A percentile compares a stretch with the other conserved stretches of the same genome.
phyloP scores from a whole-genome alignment of 2,329 filamentous ascomycete genomes.

The Neofusicoccum laricinum region DNA sequence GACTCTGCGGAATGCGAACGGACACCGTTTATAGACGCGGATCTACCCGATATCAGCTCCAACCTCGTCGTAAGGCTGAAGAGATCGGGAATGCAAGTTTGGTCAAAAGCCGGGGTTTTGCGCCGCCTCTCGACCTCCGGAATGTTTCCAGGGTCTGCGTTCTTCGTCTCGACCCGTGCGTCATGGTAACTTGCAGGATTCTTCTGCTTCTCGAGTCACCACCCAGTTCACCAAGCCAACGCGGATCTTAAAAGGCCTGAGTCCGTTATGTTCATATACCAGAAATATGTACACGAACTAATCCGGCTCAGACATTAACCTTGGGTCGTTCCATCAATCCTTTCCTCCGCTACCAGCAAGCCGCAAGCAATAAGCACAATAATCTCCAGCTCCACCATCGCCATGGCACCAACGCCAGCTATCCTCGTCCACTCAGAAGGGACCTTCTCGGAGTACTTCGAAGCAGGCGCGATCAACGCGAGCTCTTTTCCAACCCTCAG shows the following conservation, averaged over 20 bases:
- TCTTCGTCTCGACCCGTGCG: background rate
- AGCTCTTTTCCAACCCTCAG: background rate
- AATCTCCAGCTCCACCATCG: background rate
- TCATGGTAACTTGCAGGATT: background rate
- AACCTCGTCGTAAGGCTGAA: background rate
- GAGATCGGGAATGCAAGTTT: background rate
- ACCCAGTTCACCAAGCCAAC: background rate
- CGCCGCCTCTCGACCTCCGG: background rate
- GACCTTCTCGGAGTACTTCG: background rate
- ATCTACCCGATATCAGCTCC: slow-evolving; percentile 8
- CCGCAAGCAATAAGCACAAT: background rate
- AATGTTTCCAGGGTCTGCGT: background rate
- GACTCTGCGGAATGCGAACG: background rate
- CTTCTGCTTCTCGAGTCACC: background rate
- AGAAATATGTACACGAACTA: slow-evolving; percentile 10
- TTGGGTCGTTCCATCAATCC: background rate
- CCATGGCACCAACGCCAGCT: slow-evolving; percentile 3
- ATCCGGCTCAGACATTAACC: slow-evolving; percentile 8
- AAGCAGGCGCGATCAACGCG: background rate
- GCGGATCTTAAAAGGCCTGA: background rate
- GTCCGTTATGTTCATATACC: slow-evolving; percentile 10
- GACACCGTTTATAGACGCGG: background rate
- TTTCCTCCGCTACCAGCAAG: background rate
- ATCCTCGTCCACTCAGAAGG: background rate
- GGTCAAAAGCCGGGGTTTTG: background rate